Base-by-base conservation (phyloP, 441 rosid genomes). In the Gossypium schwendimanii region DNA sequence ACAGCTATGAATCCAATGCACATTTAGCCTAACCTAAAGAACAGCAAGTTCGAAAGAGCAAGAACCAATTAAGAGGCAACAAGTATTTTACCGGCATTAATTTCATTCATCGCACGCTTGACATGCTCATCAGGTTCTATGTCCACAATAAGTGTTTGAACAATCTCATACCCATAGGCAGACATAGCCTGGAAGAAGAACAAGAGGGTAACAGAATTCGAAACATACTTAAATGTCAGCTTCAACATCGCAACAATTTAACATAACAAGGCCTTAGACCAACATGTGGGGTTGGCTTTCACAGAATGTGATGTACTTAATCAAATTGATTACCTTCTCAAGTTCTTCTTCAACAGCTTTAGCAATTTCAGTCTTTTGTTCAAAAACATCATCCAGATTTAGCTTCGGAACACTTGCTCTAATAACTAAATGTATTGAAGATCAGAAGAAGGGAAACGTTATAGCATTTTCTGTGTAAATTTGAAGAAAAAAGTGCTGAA, bases 81-180 rank as follows among this genome's bases (percentile, higher is more conserved):
- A 45, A 24, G 28, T 17, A 45, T 5, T 20, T 55, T 55, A 80
- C 83, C 78, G 7, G 83, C 83, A 62, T 80, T 80, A 23, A 80
- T 80, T 72, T 77, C 83, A 66, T 80, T 80, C 80, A 80, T 80
- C 10, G 83, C 83, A 2, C 39, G 78, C 63, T 80, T 80, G 45
- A 80, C 81, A 49, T 69, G 65, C 36, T 33, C 39, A 8, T 33
- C 39, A 33, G 39, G 39, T 33, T 33, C 39, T 33, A 33, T 33
- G 39, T 33, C 65, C 45, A 61, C 65, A 31, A 61, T 61, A 61
- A 61, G 45, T n/a, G 65, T 61, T 70, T 63, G 69, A 63, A 41
- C 69, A 63, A 63, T 63, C 69, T 63, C 69, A 63, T 41, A 88
- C 55, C 92, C 92, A 21, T 88, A 86, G 50, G 87, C 84, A 65